Evolutionary conservation across 2,329 filamentous ascomycete genomes (phyloP), one percentile per base, ranked within the genome.

Genomic region (Lachnellula willkommii): DNA sequence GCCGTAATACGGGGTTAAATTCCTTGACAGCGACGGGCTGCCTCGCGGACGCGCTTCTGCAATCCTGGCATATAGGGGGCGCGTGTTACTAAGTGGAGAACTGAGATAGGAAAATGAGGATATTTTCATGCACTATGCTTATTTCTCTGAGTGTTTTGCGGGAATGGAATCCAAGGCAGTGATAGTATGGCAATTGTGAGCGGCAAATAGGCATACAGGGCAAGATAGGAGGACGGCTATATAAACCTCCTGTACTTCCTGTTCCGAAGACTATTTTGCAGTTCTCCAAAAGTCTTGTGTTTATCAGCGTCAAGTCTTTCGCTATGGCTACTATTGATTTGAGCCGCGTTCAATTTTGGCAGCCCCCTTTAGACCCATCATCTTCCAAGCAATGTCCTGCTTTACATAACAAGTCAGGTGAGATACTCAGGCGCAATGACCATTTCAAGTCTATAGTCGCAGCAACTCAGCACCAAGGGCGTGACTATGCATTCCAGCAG

Each of bases 201-300:
- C 51, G 50, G 56, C 54, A 61, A 59, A 61, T 26, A 26, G 24
- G 24, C 24, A 26, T 26, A 26, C 6, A 26, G 24, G 6, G 24
- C 2, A 51, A 54, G 47, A 52, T 54, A 11, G 53, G 39, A 59
- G 46, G 53, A 55, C 39, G 32, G 47, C 52, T 60, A 55, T 42
- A 57, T 57, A 60, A 60, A 52, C 47, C 50, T 45, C 53, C 57
- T 26, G 57, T 52, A 57, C 50, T 54, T 48, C 43, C 54, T 59
- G 6, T 26, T 26, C 6, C 35, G 28, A 54, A 54, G 50, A 20
- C 53, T 15, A 60, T 56, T 51, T 12, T 17, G 53, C 22, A 59
- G 17, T 57, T 50, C 22, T 54, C 52, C 24, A 60, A 53, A 57
- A 9, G 35, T 49, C 49, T 60, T 4, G 36, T 54, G 11, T 57